These are phyloP conservation scores for Vicia faba DNA, from an alignment of 306 rosid genomes.

Conservation along the genomic window DNA sequence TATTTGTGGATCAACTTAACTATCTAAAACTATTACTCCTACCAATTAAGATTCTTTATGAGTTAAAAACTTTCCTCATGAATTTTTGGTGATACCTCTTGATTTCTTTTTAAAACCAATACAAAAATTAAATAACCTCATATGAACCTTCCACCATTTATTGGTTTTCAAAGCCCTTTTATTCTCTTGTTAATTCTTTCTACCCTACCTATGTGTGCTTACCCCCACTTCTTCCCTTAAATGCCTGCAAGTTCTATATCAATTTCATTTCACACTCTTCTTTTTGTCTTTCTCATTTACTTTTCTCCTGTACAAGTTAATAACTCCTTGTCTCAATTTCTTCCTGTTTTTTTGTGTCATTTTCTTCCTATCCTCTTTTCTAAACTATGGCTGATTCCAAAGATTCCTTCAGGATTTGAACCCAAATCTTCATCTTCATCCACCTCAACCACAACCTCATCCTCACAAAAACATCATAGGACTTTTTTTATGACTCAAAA, in stretches of 20 bases:
- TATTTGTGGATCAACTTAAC: too few relatives aligned
- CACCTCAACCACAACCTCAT: neutral
- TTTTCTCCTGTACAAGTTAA: neutral
- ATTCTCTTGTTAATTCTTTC: too few relatives aligned
- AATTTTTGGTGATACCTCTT: too few relatives aligned
- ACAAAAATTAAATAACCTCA: too few relatives aligned
- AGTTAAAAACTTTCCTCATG: too few relatives aligned
- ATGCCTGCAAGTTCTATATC: neutral
- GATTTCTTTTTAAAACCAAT: too few relatives aligned
- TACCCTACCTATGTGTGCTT: neutral
- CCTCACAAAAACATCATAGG: neutral
- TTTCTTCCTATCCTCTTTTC: neutral
- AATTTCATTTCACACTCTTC: neutral
- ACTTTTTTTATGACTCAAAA: neutral
- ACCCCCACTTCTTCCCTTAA: neutral
- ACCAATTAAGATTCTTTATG: too few relatives aligned
- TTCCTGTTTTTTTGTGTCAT: too few relatives aligned
- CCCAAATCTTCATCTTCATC: neutral
- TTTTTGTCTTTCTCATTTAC: neutral
- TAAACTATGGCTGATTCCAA: neutral
- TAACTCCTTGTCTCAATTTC: too few relatives aligned
- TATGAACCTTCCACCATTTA: too few relatives aligned
- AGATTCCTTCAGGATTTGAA: neutral
- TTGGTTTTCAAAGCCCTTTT: too few relatives aligned
- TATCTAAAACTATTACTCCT: too few relatives aligned